A percentile compares a stretch with the other conserved stretches of the same genome.
Evolutionary conservation across 768 basidiomycete species (phyloP).

Genomic region (Tulasnella sp.): DNA sequence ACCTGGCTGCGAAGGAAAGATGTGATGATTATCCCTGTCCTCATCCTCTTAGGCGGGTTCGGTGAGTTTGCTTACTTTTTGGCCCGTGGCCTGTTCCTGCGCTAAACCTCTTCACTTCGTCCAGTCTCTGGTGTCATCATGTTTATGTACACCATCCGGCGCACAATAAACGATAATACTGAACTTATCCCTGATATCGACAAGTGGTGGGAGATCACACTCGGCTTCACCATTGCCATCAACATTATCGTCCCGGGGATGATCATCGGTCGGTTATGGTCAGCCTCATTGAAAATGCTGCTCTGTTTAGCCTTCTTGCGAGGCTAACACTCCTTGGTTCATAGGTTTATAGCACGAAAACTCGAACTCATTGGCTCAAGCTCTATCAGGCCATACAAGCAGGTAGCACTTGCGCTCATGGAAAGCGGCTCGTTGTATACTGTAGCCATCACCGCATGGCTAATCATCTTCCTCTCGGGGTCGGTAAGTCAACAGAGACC

Average conservation of each 20-base stretch:
- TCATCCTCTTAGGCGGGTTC: not conserved
- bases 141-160: constrained; percentile 7
- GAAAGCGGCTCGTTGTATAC: constrained; percentile 10
- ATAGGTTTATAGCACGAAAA: constrained; percentile 8
- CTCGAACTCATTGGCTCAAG: not conserved
- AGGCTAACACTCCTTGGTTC: not conserved
- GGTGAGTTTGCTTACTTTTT: not conserved
- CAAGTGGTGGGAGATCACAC: constrained; percentile 13
- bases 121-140: constrained; percentile 3
- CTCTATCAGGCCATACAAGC: constrained; percentile 9
- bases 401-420: constrained; percentile 9
- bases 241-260: constrained; percentile 10
- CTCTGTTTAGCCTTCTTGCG: too few relatives aligned
- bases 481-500: too few relatives aligned
- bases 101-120: too few relatives aligned
- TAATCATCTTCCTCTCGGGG: constrained; percentile 11
- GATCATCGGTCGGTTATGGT: constrained; percentile 13
- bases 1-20: constrained; percentile 3
- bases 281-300: not conserved
- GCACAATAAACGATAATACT: not conserved
- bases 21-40: not conserved
- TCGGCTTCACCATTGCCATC: constrained; percentile 8
- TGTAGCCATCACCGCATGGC: constrained; percentile 8
- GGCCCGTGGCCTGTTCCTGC: too few relatives aligned
- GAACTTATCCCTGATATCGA: constrained; percentile 1